Conservation (phyloP, 805 yeast species). For the Saturnispora zaruensis region DNA sequence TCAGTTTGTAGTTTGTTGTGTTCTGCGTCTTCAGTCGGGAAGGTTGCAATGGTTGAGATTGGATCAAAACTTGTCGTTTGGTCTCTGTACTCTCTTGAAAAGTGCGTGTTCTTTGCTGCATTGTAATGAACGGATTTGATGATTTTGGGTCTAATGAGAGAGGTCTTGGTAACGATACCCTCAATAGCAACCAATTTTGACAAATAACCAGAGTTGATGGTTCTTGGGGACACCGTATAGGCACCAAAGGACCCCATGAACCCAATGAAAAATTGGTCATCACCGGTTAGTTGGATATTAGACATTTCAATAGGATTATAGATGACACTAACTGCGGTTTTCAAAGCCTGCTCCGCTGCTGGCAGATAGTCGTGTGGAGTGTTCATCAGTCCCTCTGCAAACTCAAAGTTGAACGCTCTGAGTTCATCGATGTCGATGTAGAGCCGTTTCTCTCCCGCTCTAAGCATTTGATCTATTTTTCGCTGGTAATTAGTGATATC, state of each 20-base stretch:
- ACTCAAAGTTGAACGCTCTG: slow-evolving; percentile 65
- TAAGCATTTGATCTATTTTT: slow-evolving; percentile 64
- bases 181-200: slow-evolving; percentile 82
- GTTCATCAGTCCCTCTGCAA: slow-evolving; percentile 68
- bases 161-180: slow-evolving; percentile 92
- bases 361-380: slow-evolving; percentile 82
- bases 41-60: slow-evolving; percentile 70
- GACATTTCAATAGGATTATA: slow-evolving; percentile 54
- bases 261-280: slow-evolving; percentile 62
- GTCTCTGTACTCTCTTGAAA: slow-evolving; percentile 87
- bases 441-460: slow-evolving; percentile 56
- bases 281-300: slow-evolving; percentile 44
- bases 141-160: slow-evolving; percentile 87
- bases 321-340: slow-evolving; percentile 68
- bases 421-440: slow-evolving; percentile 77
- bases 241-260: slow-evolving; percentile 90
- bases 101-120: slow-evolving; percentile 73
- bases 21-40: slow-evolving; percentile 87
- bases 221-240: slow-evolving; percentile 79
- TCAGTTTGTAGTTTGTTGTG: slow-evolving; percentile 86
- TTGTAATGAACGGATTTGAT: slow-evolving; percentile 89
- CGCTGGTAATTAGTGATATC: slow-evolving; percentile 52
- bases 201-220: slow-evolving; percentile 66
- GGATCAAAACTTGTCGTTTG: slow-evolving; percentile 88
- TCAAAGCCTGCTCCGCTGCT: slow-evolving; percentile 78